Conservation (phyloP, 768 basidiomycete species). For the Inosperma sp. region DNA sequence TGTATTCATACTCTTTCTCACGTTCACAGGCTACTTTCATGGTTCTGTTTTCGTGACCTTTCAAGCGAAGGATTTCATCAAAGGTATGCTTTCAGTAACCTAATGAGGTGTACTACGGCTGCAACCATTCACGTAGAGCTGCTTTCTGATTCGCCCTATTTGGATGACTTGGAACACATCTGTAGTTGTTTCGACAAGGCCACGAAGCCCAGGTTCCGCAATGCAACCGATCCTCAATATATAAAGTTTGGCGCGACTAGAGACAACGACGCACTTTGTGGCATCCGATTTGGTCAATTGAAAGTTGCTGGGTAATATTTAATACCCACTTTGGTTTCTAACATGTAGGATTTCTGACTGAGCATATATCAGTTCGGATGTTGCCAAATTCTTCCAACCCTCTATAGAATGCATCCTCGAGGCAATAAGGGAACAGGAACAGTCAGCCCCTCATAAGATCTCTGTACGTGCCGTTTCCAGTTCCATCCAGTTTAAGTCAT, state of each 20-base stretch:
- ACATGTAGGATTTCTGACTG: too few species aligned
- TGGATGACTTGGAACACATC: slow-evolving; percentile 41
- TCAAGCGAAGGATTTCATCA: too few species aligned
- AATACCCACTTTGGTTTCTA: too few species aligned
- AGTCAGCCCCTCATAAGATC: slow-evolving; percentile 11
- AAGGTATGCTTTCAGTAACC: too few species aligned
- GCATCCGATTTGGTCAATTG: slow-evolving; percentile 45
- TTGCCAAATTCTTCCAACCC: not conserved
- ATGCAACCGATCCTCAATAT: slow-evolving; percentile 36
- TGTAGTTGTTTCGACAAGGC: slow-evolving; percentile 41
- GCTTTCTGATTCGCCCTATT: slow-evolving; percentile 37
- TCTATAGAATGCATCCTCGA: not conserved
- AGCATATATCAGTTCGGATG: slow-evolving; percentile 8
- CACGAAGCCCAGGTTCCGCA: slow-evolving; percentile 42
- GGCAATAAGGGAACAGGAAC: slow-evolving; percentile 7
- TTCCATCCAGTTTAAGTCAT: not conserved
- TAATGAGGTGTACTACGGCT: too few species aligned
- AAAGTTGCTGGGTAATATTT: slow-evolving; percentile 40
- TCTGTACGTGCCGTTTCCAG: slow-evolving; percentile 7
- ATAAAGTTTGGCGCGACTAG: slow-evolving; percentile 43
- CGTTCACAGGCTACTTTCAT: not conserved
- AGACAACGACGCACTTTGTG: slow-evolving; percentile 36
- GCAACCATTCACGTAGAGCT: too few species aligned
- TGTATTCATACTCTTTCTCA: not conserved
- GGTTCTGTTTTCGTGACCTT: too few species aligned